Evolutionary conservation across 371 early-diverging fungal genomes (phyloP), one percentile per base, ranked within the genome.

Genomic region (Zopfochytrium polystomum): DNA sequence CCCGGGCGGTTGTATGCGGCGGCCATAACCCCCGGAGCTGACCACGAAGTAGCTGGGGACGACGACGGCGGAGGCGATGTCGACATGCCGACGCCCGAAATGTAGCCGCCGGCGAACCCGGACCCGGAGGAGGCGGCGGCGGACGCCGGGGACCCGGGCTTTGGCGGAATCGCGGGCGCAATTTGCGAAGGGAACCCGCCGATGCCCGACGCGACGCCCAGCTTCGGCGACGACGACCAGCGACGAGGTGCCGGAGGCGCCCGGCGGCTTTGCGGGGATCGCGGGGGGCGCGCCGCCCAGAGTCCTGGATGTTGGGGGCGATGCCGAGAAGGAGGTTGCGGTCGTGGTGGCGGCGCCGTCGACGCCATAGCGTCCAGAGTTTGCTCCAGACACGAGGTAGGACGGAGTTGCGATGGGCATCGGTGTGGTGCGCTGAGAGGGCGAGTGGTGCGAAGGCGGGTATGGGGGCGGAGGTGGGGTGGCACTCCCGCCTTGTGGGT

Each of bases 401-500:
- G 62, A 49, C 45, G 62, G 46, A 20, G 9, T 33, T 5, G 61
- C 23, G 13, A 25, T 44, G 22, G 27, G 35, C 31, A 43, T 59
- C 32, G 53, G n/a, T n/a, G n/a, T n/a, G n/a, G n/a, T n/a, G n/a
- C n/a, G n/a, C n/a, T n/a, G n/a, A n/a, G n/a, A n/a, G n/a, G n/a
- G n/a, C n/a, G n/a, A n/a, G n/a, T n/a, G n/a, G 42, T 30, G 49
- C 44, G 51, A 6, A 2, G 46, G 47, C 52, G 30, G 25, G 51
- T 32, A 30, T 48, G 52, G n/a, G 0, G 43, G 20, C 26, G 52
- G 13, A 29, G 52, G 38, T 53, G 44, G 35, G 7, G 44, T 54
- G 33, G 47, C 63, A 27, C 34, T 34, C 31, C 33, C 45, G 58
- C 18, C 38, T 30, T 53, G 13, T 26, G 62, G 48, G 54, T 48